Evolutionary conservation across 305 asterid species (phyloP).

Genomic region (Fraxinus sp.): DNA sequence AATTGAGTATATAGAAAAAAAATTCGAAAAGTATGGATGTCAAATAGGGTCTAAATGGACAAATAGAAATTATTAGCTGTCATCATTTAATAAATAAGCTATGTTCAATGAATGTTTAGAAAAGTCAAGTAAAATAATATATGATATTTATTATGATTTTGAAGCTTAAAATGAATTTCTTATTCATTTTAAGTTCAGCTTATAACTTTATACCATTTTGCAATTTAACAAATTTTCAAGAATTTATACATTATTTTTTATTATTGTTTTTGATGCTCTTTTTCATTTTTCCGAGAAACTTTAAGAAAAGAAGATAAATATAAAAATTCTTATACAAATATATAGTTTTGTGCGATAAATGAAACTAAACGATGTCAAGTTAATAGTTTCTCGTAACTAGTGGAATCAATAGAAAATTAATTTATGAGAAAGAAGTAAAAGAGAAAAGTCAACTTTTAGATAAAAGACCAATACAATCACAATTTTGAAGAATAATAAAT

Average conservation of each 20-base stretch:
- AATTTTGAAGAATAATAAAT: neutral
- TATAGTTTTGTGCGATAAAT: neutral
- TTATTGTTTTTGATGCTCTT: neutral
- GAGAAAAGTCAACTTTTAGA: neutral
- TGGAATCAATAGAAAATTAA: neutral
- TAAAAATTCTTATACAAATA: neutral
- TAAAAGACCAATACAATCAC: neutral
- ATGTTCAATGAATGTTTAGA: neutral
- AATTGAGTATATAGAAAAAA: neutral
- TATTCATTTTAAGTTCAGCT: neutral
- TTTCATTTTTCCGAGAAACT: neutral
- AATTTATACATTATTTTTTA: neutral
- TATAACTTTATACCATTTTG: neutral
- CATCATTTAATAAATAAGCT: neutral
- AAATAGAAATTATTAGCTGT: neutral
- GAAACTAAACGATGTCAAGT: neutral
- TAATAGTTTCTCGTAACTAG: neutral
- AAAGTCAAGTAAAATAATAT: neutral
- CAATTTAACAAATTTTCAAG: neutral
- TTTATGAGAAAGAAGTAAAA: neutral
- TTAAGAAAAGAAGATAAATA: neutral
- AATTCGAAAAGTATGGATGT: too few relatives aligned
- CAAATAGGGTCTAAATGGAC: neutral
- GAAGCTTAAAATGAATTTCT: neutral
- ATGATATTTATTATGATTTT: neutral